Base-by-base conservation (phyloP, 164 flowering plant genomes). In the Cinnamomum chago region DNA sequence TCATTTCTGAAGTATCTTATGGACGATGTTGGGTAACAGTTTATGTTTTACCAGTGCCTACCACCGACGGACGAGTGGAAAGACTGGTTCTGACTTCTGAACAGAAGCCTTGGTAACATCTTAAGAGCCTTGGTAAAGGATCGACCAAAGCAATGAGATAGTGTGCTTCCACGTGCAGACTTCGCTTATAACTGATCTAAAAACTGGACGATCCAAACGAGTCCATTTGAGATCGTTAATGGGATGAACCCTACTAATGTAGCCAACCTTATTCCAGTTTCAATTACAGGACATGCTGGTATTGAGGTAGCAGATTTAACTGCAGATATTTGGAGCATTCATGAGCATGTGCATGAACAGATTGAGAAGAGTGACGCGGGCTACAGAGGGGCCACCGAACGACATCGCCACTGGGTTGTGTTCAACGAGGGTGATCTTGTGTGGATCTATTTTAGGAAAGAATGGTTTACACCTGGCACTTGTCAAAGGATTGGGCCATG, bases 401-500 rank as follows among this genome's bases (percentile, higher is more conserved):
- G 11, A 10, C 50, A 69, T 15, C 7, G 51, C 71, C 24, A n/a
- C 22, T 6, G 22, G 6, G 22, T 2, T 17, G 47, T 40, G 47
- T 9, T 40, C 47, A 7, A 40, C 5, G 62, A 58, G 24, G 71
- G 58, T 30, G 71, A 30, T 35, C 18, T 28, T 13, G 58, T 69
- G n/a, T 69, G 71, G 71, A 24, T 28, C 18, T 13, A n/a, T 28
- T 23, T 33, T 11, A 17, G 47, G 17, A 30, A 69, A 40, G 71
- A 40, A n/a, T 7, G 52, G n/a, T 69, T 28, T 69, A 50, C 71
- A 69, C 20, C 15, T 69, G 52, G 24, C 3, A 47, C 27, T 9
- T 40, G 33, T 69, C 71, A 40, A 5, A 69, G 18, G 71, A 69
- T 35, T 69, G 71, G 71, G 10, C 71, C 71, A 17, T 40, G 50